phyloP scores from a whole-genome alignment of 192 early-diverging fungal genomes.

The Coemansia sp. region DNA sequence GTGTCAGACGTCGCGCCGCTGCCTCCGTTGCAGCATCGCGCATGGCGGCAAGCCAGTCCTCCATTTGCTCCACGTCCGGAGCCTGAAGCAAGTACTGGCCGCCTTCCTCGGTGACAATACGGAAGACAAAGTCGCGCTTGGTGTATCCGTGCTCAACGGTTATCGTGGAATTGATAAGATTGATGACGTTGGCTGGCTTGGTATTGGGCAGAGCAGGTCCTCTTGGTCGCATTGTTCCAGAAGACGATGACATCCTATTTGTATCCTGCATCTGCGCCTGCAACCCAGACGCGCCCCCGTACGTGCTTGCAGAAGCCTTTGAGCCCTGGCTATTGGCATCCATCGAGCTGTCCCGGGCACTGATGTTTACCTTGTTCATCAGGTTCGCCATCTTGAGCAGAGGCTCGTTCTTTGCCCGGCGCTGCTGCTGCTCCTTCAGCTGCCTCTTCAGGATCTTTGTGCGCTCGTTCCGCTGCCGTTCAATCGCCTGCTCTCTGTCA shows the following conservation, averaged over 20 bases:
- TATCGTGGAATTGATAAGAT: constrained; percentile 73
- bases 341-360: constrained; percentile 35
- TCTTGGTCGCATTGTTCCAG: constrained; percentile 38
- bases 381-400: constrained; percentile 56
- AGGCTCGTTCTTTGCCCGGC: constrained; percentile 56
- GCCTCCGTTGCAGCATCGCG: constrained; percentile 69
- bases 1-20: constrained; percentile 65
- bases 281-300: background rate
- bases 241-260: constrained; percentile 32
- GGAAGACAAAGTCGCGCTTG: constrained; percentile 74
- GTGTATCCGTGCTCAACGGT: constrained; percentile 64
- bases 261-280: constrained; percentile 3
- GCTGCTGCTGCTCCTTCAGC: constrained; percentile 57
- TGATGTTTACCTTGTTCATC: constrained; percentile 52
- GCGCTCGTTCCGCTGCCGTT: constrained; percentile 55
- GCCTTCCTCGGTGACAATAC: constrained; percentile 76
- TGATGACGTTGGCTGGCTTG: constrained; percentile 72
- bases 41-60: constrained; percentile 68
- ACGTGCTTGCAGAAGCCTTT: background rate
- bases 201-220: constrained; percentile 50
- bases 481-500: constrained; percentile 51
- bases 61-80: constrained; percentile 65
- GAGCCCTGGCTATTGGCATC: constrained; percentile 14
- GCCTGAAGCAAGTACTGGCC: constrained; percentile 74
- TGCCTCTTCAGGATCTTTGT: constrained; percentile 56